phyloP scores from a whole-genome alignment of 495 filamentous ascomycete species.

The Lophiostoma macrostomum region DNA sequence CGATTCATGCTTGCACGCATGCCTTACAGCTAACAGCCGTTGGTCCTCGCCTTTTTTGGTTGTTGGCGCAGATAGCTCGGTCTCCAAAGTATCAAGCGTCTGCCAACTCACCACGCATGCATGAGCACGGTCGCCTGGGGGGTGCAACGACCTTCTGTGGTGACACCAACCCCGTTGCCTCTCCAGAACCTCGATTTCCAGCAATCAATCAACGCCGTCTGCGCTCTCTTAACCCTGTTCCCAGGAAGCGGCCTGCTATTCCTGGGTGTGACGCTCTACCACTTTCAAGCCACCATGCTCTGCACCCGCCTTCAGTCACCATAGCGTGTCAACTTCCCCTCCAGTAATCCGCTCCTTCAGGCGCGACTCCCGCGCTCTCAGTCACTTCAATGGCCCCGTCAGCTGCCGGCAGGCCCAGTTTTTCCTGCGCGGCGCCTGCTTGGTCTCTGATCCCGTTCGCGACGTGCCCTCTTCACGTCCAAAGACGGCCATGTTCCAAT shows the following conservation, averaged over 20 bases:
- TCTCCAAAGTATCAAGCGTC: constrained; percentile 65
- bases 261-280: constrained; percentile 28
- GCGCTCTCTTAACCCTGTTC: constrained; percentile 4
- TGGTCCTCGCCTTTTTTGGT: constrained; percentile 45
- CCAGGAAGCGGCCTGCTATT: constrained; percentile 31
- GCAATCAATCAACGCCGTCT: constrained; percentile 24
- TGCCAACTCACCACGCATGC: constrained; percentile 92
- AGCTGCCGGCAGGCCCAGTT: constrained; percentile 22
- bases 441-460: constrained; percentile 21
- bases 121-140: constrained; percentile 44
- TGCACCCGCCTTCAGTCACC: constrained; percentile 23
- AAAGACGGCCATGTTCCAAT: constrained; percentile 17
- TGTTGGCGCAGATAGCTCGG: constrained; percentile 53
- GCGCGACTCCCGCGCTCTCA: constrained; percentile 32
- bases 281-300: constrained; percentile 33
- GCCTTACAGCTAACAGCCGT: constrained; percentile 37
- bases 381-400: constrained; percentile 1
- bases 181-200: constrained; percentile 26
- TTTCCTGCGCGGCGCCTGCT: constrained; percentile 12
- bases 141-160: constrained; percentile 32
- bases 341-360: constrained; percentile 42
- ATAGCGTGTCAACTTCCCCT: constrained; percentile 49
- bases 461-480: constrained; percentile 8
- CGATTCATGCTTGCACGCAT: constrained; percentile 32
- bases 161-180: constrained; percentile 33